Evolutionary conservation across 192 early-diverging fungal genomes (phyloP).

Genomic region (Geranomyces variabilis): DNA sequence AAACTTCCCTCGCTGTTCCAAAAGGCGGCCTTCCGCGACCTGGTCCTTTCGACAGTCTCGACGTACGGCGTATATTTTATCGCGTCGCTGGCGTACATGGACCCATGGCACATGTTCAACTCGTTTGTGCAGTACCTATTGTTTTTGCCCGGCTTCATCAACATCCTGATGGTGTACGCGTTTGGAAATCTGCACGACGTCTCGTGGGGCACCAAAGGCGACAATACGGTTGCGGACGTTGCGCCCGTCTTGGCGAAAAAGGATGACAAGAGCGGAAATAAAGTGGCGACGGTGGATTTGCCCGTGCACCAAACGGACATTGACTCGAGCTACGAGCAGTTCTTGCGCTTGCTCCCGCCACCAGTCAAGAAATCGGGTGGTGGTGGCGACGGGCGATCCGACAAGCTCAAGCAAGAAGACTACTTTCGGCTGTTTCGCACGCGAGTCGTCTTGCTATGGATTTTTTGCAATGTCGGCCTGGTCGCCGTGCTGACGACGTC

Average conservation of each 20-base stretch:
- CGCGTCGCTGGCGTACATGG: conserved; percentile 45
- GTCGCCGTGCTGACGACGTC: conserved; percentile 46
- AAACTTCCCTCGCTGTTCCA: conserved; percentile 17
- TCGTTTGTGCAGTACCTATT: conserved; percentile 47
- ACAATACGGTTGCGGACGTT: conserved; percentile 36
- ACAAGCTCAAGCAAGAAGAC: conserved; percentile 42
- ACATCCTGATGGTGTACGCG: conserved; percentile 63
- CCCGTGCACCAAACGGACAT: conserved; percentile 53
- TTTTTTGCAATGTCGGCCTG: conserved; percentile 47
- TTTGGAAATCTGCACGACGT: conserved; percentile 61
- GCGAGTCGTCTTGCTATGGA: conserved; percentile 51
- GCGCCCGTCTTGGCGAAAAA: conserved; percentile 40
- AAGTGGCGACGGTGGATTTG: conserved; percentile 45
- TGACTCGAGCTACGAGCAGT: conserved; percentile 46
- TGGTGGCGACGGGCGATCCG: conserved; percentile 6
- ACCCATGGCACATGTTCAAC: conserved; percentile 59
- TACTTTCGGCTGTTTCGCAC: conserved; percentile 57
- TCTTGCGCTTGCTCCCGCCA: conserved; percentile 32
- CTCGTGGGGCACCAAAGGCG: conserved; percentile 64
- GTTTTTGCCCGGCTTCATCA: conserved; percentile 52
- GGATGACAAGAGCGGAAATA: conserved; percentile 23
- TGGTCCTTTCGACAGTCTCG: conserved; percentile 45
- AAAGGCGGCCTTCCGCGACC: conserved; percentile 36
- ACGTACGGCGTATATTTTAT: conserved; percentile 63
- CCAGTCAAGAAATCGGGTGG: conserved; percentile 1